A percentile compares a stretch with the other conserved stretches of the same genome.
phyloP scores from a whole-genome alignment of 352 stramenopile genomes.

The Phytophthora podocarpi region DNA sequence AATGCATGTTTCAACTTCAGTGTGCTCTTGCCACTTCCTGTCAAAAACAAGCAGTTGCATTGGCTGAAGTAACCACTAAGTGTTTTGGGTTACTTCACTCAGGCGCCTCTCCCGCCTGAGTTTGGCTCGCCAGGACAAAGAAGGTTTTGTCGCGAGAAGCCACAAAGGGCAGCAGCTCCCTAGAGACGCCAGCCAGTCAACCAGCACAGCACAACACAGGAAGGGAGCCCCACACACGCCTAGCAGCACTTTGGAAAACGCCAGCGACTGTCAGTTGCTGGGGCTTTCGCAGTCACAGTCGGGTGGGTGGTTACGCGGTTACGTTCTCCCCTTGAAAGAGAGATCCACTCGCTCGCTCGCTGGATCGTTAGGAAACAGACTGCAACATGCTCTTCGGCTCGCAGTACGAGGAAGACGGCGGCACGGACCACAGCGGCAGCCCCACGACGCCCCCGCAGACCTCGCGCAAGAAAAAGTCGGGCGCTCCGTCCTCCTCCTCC shows the following conservation, averaged over 20 bases:
- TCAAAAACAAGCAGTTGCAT: too few species aligned
- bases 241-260: constrained; percentile 9
- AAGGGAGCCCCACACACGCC: too few species aligned
- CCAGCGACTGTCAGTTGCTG: constrained; percentile 1
- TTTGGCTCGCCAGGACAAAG: constrained; percentile 16
- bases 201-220: not conserved
- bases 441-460: constrained; percentile 39
- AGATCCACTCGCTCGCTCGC: not conserved
- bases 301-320: constrained; percentile 8
- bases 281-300: constrained; percentile 5
- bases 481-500: not conserved
- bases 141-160: constrained; percentile 9
- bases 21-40: too few species aligned
- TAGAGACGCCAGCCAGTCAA: not conserved
- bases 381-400: constrained; percentile 51
- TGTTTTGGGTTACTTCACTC: constrained; percentile 3
- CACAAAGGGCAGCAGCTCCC: not conserved
- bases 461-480: constrained; percentile 41
- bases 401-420: constrained; percentile 57
- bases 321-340: constrained; percentile 1
- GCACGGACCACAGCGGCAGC: constrained; percentile 42
- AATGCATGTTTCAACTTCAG: too few species aligned
- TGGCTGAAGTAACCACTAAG: not conserved
- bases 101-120: constrained; percentile 31
- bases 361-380: not conserved